These are phyloP conservation scores for Colletotrichum scovillei DNA, from an alignment of 2,329 filamentous ascomycete species.

Conservation along the genomic window DNA sequence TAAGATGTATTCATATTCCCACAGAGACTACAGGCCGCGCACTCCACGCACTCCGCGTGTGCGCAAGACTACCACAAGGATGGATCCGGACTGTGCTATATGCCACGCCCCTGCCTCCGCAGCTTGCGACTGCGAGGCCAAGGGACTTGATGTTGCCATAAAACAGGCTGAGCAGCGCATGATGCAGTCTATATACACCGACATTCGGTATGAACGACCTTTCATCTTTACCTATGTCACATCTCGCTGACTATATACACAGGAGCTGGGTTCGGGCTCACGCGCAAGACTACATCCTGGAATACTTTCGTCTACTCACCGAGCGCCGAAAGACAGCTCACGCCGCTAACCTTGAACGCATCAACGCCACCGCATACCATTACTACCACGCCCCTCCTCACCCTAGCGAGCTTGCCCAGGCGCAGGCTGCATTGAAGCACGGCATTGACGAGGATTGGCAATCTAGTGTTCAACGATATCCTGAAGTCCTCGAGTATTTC, in stretches of 20 bases:
- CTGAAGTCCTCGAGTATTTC: constrained; percentile 85
- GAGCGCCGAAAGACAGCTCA: constrained; percentile 71
- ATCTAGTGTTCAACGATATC: constrained; percentile 79
- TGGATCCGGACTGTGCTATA: constrained; percentile 78
- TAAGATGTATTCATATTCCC: constrained; percentile 61
- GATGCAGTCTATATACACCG: constrained; percentile 71
- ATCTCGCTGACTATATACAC: constrained; percentile 34
- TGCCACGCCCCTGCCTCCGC: constrained; percentile 69
- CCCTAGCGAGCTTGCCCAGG: constrained; percentile 71
- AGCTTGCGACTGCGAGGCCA: constrained; percentile 74
- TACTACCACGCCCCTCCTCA: constrained; percentile 69
- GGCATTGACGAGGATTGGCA: constrained; percentile 86
- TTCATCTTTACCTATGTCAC: constrained; percentile 9
- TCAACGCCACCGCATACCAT: constrained; percentile 66
- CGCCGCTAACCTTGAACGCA: constrained; percentile 64
- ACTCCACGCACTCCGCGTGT: constrained; percentile 32
- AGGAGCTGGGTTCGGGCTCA: constrained; percentile 74
- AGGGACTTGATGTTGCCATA: constrained; percentile 71
- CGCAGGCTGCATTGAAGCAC: constrained; percentile 74
- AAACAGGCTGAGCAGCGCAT: constrained; percentile 72
- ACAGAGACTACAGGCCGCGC: constrained; percentile 51
- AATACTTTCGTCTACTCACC: constrained; percentile 71
- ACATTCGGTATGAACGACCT: constrained; percentile 66
- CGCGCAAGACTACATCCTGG: constrained; percentile 75
- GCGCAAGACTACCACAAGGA: constrained; percentile 66